A percentile compares a stretch with the other conserved stretches of the same genome.
Evolutionary conservation across 2,329 filamentous ascomycete genomes (phyloP).

Genomic region (Lecanosticta acicola): DNA sequence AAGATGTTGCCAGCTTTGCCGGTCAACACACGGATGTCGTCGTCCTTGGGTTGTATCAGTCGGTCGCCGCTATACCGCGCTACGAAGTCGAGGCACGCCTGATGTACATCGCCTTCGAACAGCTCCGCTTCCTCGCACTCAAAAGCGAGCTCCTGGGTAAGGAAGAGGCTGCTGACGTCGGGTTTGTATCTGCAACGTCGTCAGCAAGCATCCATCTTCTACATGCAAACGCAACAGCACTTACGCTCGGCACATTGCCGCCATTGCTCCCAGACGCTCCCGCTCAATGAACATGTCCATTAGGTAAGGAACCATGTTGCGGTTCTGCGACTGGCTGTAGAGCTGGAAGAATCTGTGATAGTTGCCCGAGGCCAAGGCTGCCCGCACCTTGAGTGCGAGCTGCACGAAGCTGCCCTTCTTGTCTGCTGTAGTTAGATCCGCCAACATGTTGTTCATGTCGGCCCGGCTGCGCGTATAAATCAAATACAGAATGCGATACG

Average conservation of each 20-base stretch:
- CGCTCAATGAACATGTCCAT: conserved; percentile 99
- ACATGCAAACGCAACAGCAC: conserved; percentile 37
- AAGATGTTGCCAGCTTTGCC: conserved; percentile 69
- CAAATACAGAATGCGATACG: conserved; percentile 99
- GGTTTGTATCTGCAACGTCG: conserved; percentile 70
- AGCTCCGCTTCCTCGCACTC: conserved; percentile 64
- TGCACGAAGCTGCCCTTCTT: conserved; percentile 79
- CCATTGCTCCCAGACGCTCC: conserved; percentile 83
- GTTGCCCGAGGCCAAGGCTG: conserved; percentile 85
- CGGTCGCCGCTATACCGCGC: conserved; percentile 70
- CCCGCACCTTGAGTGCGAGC: conserved; percentile 86
- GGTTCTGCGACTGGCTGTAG: conserved; percentile 73
- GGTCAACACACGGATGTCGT: conserved; percentile 62
- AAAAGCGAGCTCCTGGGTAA: conserved; percentile 94
- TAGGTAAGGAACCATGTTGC: conserved; percentile 82
- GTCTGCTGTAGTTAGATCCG: conserved; percentile 97
- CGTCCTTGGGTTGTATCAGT: conserved; percentile 68
- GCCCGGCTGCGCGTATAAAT: conserved; percentile 98
- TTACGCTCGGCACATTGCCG: conserved; percentile 92
- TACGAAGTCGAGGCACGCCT: conserved; percentile 73
- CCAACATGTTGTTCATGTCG: conserved; percentile 95
- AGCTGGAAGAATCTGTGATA: conserved; percentile 98
- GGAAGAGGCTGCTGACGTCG: conserved; percentile 79
- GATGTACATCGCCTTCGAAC: conserved; percentile 24
- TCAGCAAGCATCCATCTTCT: conserved; percentile 45